Percentiles rank a stretch among this genome's conserved stretches.
phyloP scores from a whole-genome alignment of 2,329 filamentous ascomycete species.

The Dothideomycetidae sp. region DNA sequence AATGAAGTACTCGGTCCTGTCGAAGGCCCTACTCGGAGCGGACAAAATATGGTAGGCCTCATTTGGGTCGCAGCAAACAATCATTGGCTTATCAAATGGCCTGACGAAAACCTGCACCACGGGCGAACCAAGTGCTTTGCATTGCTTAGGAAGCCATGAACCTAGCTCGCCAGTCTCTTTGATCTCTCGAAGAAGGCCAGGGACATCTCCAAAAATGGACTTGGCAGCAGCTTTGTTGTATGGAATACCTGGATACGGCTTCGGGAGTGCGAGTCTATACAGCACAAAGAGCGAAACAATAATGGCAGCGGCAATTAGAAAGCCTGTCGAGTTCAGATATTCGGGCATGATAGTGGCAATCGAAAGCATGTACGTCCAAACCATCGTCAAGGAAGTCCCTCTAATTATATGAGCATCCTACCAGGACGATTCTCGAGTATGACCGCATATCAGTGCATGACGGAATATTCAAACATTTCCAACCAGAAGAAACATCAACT shows the following conservation, averaged over 20 bases:
- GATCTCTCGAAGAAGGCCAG: conserved; percentile 28
- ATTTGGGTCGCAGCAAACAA: conserved; percentile 31
- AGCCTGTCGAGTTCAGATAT: too few species aligned
- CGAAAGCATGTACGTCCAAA: too few species aligned
- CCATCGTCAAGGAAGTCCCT: too few species aligned
- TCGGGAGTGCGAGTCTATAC: conserved; percentile 23
- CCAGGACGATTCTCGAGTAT: too few species aligned
- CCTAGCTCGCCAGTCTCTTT: neutral
- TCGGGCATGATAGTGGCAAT: too few species aligned
- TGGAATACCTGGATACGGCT: conserved; percentile 34
- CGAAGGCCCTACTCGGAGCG: conserved; percentile 31
- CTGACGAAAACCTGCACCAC: conserved; percentile 36
- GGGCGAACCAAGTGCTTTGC: conserved; percentile 22
- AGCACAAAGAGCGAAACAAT: conserved; percentile 8
- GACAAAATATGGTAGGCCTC: conserved; percentile 34
- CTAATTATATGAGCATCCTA: too few species aligned
- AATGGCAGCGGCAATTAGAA: conserved; percentile 1
- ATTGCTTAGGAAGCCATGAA: conserved; percentile 11
- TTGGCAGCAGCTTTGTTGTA: conserved; percentile 27
- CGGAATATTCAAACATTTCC: too few species aligned
- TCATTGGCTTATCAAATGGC: conserved; percentile 30
- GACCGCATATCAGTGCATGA: too few species aligned
- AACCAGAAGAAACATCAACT: too few species aligned
- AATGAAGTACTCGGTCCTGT: conserved; percentile 25
- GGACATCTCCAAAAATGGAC: conserved; percentile 31